Evolutionary conservation across 352 stramenopile genomes (phyloP).

Genomic region (Peronosclerospora sorghi): DNA sequence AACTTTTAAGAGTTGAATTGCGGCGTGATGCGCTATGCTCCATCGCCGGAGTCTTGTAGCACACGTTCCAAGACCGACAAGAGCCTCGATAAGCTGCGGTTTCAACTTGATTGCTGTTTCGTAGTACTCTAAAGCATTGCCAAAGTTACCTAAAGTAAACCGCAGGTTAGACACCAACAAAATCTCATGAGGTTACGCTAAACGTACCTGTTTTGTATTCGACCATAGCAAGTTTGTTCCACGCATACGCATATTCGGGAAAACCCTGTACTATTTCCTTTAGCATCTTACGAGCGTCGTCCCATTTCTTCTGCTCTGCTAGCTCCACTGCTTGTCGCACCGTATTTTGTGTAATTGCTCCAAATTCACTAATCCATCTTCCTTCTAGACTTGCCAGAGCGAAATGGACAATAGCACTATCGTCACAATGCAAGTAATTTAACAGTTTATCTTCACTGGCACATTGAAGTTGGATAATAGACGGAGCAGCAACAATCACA

Average conservation of each 20-base stretch:
- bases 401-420: constrained; percentile 64
- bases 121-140: constrained; percentile 42
- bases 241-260: constrained; percentile 52
- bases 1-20: constrained; percentile 39
- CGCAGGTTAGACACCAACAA: neutral
- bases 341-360: constrained; percentile 23
- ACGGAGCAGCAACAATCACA: constrained; percentile 21
- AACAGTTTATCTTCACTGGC: constrained; percentile 55
- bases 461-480: constrained; percentile 64
- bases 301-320: constrained; percentile 26
- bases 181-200: neutral
- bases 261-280: constrained; percentile 33
- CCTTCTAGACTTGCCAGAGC: constrained; percentile 58
- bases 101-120: constrained; percentile 55
- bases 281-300: constrained; percentile 33
- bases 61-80: constrained; percentile 65
- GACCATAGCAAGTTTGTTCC: constrained; percentile 63
- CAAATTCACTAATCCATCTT: constrained; percentile 56
- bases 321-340: constrained; percentile 34
- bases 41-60: constrained; percentile 56
- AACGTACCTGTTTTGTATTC: constrained; percentile 44
- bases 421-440: constrained; percentile 49
- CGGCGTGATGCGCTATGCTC: constrained; percentile 43
- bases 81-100: constrained; percentile 52
- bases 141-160: constrained; percentile 32